These are phyloP conservation scores for Fonsecaea nubica DNA, from an alignment of 2,329 filamentous ascomycete species.

Conservation along the genomic window DNA sequence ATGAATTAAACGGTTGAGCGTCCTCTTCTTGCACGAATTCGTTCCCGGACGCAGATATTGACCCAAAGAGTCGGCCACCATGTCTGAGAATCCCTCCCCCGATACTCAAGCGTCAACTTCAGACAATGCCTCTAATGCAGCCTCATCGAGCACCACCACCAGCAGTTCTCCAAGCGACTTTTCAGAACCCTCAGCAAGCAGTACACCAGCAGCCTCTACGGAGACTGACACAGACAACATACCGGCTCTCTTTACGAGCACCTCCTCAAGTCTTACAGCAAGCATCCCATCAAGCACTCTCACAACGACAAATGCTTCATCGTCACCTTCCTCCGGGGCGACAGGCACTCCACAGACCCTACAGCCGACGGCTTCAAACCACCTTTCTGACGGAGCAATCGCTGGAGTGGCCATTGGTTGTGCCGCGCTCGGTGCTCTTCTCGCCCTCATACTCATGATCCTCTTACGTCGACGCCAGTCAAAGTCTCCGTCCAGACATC, in stretches of 20 bases:
- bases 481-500: neutral
- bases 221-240: too few species aligned
- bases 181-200: too few species aligned
- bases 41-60: too few species aligned
- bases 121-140: neutral
- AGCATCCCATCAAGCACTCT: neutral
- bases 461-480: slow-evolving; percentile 16
- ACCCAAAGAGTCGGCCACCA: neutral
- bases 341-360: neutral
- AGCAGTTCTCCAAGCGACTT: neutral
- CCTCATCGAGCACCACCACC: neutral
- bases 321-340: neutral
- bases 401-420: slow-evolving; percentile 31
- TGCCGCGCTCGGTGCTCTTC: slow-evolving; percentile 20
- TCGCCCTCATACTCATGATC: slow-evolving; percentile 18
- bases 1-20: neutral
- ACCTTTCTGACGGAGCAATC: slow-evolving; percentile 21
- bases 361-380: neutral
- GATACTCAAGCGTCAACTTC: neutral
- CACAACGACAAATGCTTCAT: neutral
- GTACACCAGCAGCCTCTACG: too few species aligned
- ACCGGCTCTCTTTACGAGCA: neutral
- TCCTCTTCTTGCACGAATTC: neutral
- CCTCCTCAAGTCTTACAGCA: neutral
- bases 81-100: neutral